Evolutionary conservation across 2,329 filamentous ascomycete genomes (phyloP), one percentile per base, ranked within the genome.

Genomic region (Aureobasidium musti): DNA sequence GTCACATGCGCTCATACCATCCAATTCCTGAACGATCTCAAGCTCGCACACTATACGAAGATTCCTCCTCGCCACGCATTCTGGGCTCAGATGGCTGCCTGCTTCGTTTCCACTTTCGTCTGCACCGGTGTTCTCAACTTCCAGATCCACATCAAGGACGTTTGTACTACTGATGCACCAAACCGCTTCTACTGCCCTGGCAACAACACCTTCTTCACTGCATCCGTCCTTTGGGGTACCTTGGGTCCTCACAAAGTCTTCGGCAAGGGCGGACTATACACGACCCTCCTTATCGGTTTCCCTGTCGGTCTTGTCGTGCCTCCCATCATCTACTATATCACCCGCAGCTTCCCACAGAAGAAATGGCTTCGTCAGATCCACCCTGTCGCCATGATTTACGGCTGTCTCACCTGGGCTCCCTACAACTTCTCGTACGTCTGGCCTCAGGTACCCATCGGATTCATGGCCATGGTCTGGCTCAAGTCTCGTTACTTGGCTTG

Each of bases 201-300:
- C 7, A 63, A 30, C 60, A 63, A 63, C 35, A 63, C 60, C 8
- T 63, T 63, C 60, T 63, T 63, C 60, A 63, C 60, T 30, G 60
- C 60, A 6, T 52, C 60, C 2, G 60, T 63, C 14, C 49, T 63
- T 21, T 63, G 60, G 60, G 60, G 49, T 26, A 63, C 60, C 7
- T 21, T 63, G 3, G 60, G 60, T 11, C 60, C 60, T 23, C 60
- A 63, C 60, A 50, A 63, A 30, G 49, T 50, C 7, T 63, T 63
- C n/a, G 60, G 49, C 23, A 52, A 63, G 41, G 60, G 60, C 5
- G 60, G 60, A 3, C 30, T 52, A 13, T 63, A 63, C 37, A 63
- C 60, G 6, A 33, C 35, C 7, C 60, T 43, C 13, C 49, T 50
- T 33, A 63, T 63, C 5, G 60, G 45, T 5, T 63, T 50, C 23